Evolutionary conservation across 257 asterid species (phyloP).

Genomic region (Henckelia pumila): DNA sequence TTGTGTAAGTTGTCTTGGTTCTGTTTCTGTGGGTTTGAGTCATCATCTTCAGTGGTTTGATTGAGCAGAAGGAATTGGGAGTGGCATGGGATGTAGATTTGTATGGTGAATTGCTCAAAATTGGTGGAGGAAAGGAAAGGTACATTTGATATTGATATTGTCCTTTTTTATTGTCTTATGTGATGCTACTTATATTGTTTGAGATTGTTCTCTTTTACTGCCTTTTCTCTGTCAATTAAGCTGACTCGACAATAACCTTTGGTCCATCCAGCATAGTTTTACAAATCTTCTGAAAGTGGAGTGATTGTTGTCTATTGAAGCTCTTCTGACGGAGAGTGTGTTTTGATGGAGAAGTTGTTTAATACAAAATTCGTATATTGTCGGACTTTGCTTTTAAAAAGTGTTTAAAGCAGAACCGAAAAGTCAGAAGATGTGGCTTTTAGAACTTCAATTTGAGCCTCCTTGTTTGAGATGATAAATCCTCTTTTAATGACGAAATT

Average conservation of each 20-base stretch:
- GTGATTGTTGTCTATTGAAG: neutral
- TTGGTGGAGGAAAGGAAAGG: slow-evolving; percentile 99
- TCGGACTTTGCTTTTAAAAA: neutral
- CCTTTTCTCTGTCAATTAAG: neutral
- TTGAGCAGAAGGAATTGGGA: slow-evolving; percentile 75
- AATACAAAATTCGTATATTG: neutral
- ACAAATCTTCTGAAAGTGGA: neutral
- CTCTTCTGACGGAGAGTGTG: slow-evolving; percentile 1
- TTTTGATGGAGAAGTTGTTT: neutral
- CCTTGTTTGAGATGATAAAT: neutral
- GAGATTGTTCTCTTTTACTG: neutral
- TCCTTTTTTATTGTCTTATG: slow-evolving; percentile 2
- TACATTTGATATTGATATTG: slow-evolving; percentile 22
- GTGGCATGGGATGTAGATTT: slow-evolving; percentile 93
- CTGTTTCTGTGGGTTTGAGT: neutral
- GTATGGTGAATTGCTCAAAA: slow-evolving; percentile 90
- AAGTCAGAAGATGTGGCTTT: neutral
- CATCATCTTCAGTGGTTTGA: slow-evolving; percentile 6
- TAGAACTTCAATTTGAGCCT: neutral
- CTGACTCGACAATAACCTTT: neutral
- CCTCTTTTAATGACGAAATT: neutral
- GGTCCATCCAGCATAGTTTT: no score
- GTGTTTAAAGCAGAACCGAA: neutral
- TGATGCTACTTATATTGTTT: neutral
- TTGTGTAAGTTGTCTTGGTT: neutral